Conservation (phyloP, 257 asterid species). For the Solanum gandarillasii region DNA sequence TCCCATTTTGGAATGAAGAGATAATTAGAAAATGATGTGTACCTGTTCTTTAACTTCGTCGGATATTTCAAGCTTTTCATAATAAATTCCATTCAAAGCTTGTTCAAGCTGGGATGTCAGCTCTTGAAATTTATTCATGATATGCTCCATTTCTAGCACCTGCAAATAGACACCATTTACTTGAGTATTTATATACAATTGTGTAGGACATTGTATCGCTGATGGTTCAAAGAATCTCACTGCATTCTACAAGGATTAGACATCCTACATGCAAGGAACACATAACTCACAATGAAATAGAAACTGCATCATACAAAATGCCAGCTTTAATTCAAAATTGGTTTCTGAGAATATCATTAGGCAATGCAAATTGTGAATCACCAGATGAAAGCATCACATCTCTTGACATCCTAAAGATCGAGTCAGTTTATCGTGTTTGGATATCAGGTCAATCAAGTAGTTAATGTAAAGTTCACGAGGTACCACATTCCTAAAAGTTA, state of each 20-base stretch:
- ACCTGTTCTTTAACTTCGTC: constrained; percentile 99
- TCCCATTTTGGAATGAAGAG: neutral
- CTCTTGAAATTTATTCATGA: constrained; percentile 65
- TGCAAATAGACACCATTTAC: constrained; percentile 20
- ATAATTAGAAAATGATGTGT: neutral
- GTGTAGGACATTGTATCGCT: neutral
- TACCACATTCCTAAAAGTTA: neutral
- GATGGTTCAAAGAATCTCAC: neutral
- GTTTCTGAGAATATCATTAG: neutral
- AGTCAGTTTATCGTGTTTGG: neutral
- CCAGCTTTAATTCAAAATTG: neutral
- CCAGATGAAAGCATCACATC: neutral
- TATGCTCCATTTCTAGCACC: constrained; percentile 85
- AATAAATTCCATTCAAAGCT: constrained; percentile 65
- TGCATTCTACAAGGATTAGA: neutral
- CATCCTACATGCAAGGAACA: neutral
- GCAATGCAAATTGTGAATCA: neutral
- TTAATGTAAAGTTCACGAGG: neutral
- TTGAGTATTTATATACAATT: neutral
- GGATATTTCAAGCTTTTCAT: constrained; percentile 77
- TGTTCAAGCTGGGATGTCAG: constrained; percentile 76
- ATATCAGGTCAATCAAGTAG: neutral
- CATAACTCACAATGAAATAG: neutral
- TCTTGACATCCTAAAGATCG: neutral
- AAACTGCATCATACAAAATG: neutral